Conservation (phyloP, 1,139 yeast species). For the Saccharomyces pastorianus region DNA sequence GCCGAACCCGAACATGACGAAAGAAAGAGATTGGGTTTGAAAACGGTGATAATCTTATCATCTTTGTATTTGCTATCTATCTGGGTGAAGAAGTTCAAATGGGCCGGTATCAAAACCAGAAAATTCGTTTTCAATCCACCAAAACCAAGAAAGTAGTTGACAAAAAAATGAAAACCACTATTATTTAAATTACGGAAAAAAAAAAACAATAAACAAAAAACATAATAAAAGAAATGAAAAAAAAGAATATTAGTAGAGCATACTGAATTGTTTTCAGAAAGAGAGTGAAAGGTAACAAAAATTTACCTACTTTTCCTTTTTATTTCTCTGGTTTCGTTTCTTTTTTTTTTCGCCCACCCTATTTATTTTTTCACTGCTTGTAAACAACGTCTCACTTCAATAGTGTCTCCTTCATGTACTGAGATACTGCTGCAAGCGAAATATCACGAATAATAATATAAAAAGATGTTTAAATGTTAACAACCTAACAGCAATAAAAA, state of each 20-base stretch:
- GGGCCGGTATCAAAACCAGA: slow-evolving; percentile 94
- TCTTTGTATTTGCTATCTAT: slow-evolving; percentile 74
- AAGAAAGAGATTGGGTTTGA: slow-evolving; percentile 93
- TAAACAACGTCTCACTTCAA: not conserved
- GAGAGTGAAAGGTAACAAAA: not conserved
- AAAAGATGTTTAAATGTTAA: not conserved
- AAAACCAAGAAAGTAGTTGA: slow-evolving; percentile 31
- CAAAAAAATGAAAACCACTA: not conserved
- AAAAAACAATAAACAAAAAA: not conserved
- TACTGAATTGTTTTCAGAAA: not conserved
- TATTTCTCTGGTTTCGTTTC: not conserved
- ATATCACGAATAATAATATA: not conserved
- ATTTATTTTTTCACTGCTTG: not conserved
- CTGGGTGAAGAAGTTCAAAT: slow-evolving; percentile 96
- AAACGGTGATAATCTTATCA: slow-evolving; percentile 76
- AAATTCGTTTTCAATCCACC: slow-evolving; percentile 92
- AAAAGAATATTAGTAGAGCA: not conserved
- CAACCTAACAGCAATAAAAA: not conserved
- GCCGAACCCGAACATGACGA: slow-evolving; percentile 98
- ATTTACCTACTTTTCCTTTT: not conserved
- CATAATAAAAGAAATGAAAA: not conserved
- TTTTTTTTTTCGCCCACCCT: not conserved
- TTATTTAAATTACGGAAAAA: not conserved
- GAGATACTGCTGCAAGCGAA: not conserved
- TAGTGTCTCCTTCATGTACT: not conserved